A percentile compares a stretch with the other conserved stretches of the same genome.
Conservation (phyloP, 2,329 filamentous ascomycete genomes). For the Pezicula neosporulosa region DNA sequence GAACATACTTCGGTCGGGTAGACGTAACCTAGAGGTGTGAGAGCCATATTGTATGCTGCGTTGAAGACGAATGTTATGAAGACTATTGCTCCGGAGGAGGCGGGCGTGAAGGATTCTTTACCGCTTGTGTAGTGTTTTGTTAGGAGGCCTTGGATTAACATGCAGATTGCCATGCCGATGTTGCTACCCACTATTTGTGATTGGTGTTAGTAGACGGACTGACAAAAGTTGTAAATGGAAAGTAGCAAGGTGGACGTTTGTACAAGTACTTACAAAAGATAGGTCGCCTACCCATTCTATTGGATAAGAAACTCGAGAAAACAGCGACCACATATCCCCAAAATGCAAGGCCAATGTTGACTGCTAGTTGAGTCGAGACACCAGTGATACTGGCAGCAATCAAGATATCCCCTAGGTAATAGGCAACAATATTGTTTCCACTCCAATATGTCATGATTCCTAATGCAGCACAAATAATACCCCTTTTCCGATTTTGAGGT, state of each 20-base stretch:
- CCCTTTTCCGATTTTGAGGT: constrained; percentile 46
- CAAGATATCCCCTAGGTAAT: constrained; percentile 13
- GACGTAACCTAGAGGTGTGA: neutral
- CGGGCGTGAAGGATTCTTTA: neutral
- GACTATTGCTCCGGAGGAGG: neutral
- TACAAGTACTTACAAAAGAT: neutral
- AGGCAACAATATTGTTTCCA: constrained; percentile 42
- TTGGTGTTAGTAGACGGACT: neutral
- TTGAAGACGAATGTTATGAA: neutral
- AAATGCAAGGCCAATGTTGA: constrained; percentile 1
- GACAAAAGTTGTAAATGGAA: neutral
- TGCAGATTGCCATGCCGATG: neutral
- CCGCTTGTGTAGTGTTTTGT: neutral
- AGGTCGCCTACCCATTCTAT: neutral
- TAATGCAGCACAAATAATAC: constrained; percentile 44
- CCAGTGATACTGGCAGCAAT: neutral
- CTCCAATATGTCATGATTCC: constrained; percentile 52
- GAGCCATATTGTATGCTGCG: neutral
- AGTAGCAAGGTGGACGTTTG: neutral
- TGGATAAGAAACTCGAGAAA: neutral
- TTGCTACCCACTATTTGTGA: neutral
- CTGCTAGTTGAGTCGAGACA: neutral
- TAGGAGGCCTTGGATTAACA: neutral
- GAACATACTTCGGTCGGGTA: constrained; percentile 38
- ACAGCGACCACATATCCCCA: constrained; percentile 3